Base-by-base conservation (phyloP, 2,329 filamentous ascomycete species). In the Cladosporium sp. region DNA sequence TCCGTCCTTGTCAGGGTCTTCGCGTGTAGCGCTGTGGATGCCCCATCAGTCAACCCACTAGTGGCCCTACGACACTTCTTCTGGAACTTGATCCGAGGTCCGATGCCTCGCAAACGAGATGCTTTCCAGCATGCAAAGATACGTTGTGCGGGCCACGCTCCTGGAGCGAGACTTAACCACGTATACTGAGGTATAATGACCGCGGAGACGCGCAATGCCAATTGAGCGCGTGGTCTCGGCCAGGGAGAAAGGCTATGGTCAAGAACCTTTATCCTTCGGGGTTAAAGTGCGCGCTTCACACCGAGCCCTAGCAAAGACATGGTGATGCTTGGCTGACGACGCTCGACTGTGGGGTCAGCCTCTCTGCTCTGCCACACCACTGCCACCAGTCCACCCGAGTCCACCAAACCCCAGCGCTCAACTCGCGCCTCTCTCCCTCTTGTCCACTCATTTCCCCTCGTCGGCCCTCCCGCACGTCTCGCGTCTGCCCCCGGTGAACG, bases 321-420 rank as follows among this genome's bases (percentile, higher is more conserved):
- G 28, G 13, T 45, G 12, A 54, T 44, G 39, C 51, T 54, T 54
- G 51, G 51, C 51, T 54, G 51, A 54, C 51, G 51, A 53, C 42
- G 42, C 42, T 45, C 42, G 42, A 45, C 22, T 45, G 42, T 45
- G 42, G 42, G 42, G 42, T 45, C 42, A 28, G 42, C 42, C 42
- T 28, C n/a, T 45, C 9, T 39, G 37, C 22, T 52, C 49, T 52
- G 22, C 49, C 36, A 42, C 35, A 19, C 35, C 35, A 36, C 49
- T 37, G 32, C 48, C 49, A 52, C 49, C n/a, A 52, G 25, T 50
- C 19, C 47, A 25, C 49, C n/a, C 34, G 15, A 24, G 15, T 28
- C 39, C 28, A 32, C 28, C 28, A 42, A 42, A 19, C 39, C 39
- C 39, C 39, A 42, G 22, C 17, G 39, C 22, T 9, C 37, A 9